Base-by-base conservation (phyloP, 1,284 basidiomycete genomes). In the Cutaneotrichosporon cyanovorans region DNA sequence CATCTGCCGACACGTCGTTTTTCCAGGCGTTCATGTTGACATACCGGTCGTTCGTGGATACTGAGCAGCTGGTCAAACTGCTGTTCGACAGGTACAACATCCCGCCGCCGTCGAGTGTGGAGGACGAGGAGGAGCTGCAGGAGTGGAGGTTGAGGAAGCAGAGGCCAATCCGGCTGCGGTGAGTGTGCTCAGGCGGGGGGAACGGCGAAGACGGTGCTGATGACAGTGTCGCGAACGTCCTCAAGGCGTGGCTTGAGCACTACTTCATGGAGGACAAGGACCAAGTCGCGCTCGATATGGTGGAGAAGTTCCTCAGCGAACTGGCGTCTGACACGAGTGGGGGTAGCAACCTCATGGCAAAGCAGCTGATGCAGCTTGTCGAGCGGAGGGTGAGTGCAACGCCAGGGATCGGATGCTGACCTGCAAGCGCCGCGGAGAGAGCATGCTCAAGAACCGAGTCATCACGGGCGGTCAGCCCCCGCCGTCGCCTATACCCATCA, bases 21-120 rank as follows among this genome's bases (percentile, higher is more conserved):
- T 87, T 83, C 66, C 85, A 87, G 66, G 85, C 91, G 2, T 99
- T 98, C 78, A 71, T 98, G 53, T 85, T 96, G 79, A 98, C 95
- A 1, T 96, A 91, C 76, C 89, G 92, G 58, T 93, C 90, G 0
- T 98, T 98, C 69, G 90, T 88, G 14, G 84, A 83, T 1, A 75
- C 89, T 16, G 79, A 88, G 46, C 84, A 90, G 50, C 73, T 98
- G 19, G 84, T 97, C 49, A 82, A 89, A 43, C 75, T 88, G n/a
- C 79, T 99, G 21, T 79, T 87, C 10, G 77, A 80, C 47, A 83
- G 95, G 6, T 98, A 91, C 73, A 79, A 78, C 59, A 84, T 95
- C 35, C 73, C 80, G 37, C 77, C 85, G 12, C 95, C 93, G 0
- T 75, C 78, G 0, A 82, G 78, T 10, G 68, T 98, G 25, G 16